Percentiles rank a stretch among this genome's conserved stretches.
Evolutionary conservation across 257 asterid species (phyloP).

Genomic region (Solanum ossicruentum): DNA sequence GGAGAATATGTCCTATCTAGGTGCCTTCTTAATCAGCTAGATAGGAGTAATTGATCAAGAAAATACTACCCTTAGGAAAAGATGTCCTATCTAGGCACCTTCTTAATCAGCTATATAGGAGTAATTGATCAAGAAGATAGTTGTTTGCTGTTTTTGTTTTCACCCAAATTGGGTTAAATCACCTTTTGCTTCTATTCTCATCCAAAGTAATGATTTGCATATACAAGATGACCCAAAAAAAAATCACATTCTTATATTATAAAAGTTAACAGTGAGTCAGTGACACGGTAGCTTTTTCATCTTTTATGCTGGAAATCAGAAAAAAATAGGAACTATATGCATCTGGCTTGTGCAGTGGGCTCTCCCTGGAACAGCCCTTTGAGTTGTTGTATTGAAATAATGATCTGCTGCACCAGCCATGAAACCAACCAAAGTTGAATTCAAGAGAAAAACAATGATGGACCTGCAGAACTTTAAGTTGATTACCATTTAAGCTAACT

Average conservation of each 20-base stretch:
- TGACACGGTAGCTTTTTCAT: not conserved
- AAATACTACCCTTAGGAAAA: not conserved
- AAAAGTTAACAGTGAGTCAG: not conserved
- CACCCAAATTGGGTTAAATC: not conserved
- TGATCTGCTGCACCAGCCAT: not conserved
- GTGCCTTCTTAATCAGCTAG: not conserved
- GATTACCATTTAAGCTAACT: not conserved
- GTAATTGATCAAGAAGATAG: not conserved
- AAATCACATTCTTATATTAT: not conserved
- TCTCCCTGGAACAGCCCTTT: not conserved
- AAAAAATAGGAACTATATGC: not conserved
- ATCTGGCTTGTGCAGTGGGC: not conserved
- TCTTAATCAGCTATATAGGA: not conserved
- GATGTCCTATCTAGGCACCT: not conserved
- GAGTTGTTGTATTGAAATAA: not conserved
- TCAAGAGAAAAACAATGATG: not conserved
- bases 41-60: not conserved
- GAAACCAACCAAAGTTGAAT: not conserved
- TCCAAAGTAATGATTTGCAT: not conserved
- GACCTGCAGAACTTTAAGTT: not conserved
- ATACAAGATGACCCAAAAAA: not conserved
- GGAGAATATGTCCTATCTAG: not conserved
- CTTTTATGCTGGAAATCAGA: not conserved
- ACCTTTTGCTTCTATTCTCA: not conserved
- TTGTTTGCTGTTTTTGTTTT: not conserved